phyloP scores from a whole-genome alignment of 768 basidiomycete genomes.

The Lactarius hatsudake region DNA sequence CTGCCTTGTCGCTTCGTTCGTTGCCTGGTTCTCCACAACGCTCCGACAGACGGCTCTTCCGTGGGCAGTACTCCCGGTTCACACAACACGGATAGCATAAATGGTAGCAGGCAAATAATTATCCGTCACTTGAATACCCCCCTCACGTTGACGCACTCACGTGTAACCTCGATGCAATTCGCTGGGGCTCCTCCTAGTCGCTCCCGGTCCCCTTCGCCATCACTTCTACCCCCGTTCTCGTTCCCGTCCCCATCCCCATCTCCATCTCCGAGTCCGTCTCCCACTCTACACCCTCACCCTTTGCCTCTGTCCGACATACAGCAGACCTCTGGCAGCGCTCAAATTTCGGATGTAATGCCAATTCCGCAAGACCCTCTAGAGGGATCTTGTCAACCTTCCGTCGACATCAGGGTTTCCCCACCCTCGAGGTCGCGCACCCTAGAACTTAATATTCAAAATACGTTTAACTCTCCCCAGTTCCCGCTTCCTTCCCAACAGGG shows the following conservation, averaged over 20 bases:
- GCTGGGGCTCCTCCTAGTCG: slow-evolving; percentile 1
- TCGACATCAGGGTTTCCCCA: not conserved
- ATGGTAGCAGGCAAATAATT: not conserved
- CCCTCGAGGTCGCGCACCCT: slow-evolving; percentile 4
- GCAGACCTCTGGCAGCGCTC: not conserved
- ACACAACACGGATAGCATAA: not conserved
- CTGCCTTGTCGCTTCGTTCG: not conserved
- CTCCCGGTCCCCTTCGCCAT: not conserved
- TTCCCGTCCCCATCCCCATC: not conserved
- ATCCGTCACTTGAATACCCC: slow-evolving; percentile 1
- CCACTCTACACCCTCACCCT: not conserved
- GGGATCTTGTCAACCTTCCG: not conserved
- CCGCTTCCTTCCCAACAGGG: not conserved
- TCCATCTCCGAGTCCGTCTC: not conserved
- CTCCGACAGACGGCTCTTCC: not conserved
- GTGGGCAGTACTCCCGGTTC: not conserved
- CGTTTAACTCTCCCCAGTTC: not conserved
- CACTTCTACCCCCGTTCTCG: not conserved
- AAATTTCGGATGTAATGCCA: not conserved
- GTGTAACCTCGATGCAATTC: slow-evolving; percentile 8
- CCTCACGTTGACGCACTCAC: not conserved
- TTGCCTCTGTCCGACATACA: not conserved
- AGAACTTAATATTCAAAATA: not conserved
- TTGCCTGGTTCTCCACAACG: not conserved
- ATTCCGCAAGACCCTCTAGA: not conserved